A percentile compares a stretch with the other conserved stretches of the same genome.
Evolutionary conservation across 495 filamentous ascomycete genomes (phyloP).

Genomic region (Tuber microsphaerosporum): DNA sequence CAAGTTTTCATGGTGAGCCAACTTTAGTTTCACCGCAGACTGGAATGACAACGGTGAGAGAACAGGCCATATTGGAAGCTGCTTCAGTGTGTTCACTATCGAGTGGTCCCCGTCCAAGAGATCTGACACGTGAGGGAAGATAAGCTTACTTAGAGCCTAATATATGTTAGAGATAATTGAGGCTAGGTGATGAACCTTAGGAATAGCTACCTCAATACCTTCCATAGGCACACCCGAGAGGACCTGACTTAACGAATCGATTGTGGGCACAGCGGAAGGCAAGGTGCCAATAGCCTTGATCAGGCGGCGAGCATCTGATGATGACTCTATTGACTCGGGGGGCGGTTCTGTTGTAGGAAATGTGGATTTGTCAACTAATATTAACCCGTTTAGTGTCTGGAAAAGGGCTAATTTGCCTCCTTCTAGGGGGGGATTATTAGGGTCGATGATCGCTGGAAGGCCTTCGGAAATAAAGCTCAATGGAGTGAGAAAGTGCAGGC

Average conservation of each 20-base stretch:
- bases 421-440: not conserved
- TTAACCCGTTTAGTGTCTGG: conserved; percentile 9
- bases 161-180: not conserved
- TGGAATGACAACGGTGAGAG: conserved; percentile 17
- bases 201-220: not conserved
- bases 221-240: not conserved
- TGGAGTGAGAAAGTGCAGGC: not conserved
- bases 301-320: conserved; percentile 13
- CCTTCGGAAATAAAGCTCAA: not conserved
- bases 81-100: conserved; percentile 2
- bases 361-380: conserved; percentile 19
- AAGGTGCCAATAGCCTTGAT: conserved; percentile 15
- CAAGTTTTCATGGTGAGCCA: conserved; percentile 22
- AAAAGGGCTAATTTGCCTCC: not conserved
- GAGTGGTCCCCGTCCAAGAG: conserved; percentile 5
- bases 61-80: conserved; percentile 33
- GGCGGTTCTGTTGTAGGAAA: conserved; percentile 10
- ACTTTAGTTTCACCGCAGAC: conserved; percentile 15
- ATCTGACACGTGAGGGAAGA: conserved; percentile 18
- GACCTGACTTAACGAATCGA: not conserved
- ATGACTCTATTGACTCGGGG: not conserved
- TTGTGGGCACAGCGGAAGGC: not conserved
- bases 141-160: conserved; percentile 19
- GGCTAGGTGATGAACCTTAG: not conserved
- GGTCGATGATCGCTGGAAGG: not conserved